phyloP scores from a whole-genome alignment of 495 filamentous ascomycete genomes.

The Tuber aestivum region DNA sequence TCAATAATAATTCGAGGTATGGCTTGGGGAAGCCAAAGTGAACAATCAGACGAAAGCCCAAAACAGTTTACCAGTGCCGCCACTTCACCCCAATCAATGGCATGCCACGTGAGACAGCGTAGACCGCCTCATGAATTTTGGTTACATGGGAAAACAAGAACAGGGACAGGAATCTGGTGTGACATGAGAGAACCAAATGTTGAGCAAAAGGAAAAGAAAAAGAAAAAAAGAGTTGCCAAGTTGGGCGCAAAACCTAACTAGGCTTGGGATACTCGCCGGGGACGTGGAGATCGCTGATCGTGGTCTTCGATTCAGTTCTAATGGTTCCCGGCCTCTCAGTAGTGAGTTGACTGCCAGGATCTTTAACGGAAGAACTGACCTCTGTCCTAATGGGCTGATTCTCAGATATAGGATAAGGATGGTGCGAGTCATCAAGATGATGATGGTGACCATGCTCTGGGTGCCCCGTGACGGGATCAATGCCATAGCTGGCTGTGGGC shows the following conservation, averaged over 20 bases:
- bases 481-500: constrained; percentile 44
- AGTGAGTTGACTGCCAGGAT: constrained; percentile 8
- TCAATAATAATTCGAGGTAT: background rate
- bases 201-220: background rate
- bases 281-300: constrained; percentile 50
- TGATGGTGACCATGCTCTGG: constrained; percentile 31
- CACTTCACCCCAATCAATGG: background rate
- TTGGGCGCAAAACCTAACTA: constrained; percentile 24
- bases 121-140: background rate
- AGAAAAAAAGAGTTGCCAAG: background rate
- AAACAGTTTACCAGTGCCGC: background rate
- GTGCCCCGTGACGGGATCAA: constrained; percentile 42
- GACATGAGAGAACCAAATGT: background rate
- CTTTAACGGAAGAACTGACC: constrained; percentile 21
- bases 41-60: background rate
- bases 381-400: constrained; percentile 29
- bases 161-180: background rate
- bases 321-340: constrained; percentile 21
- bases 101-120: background rate
- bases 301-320: constrained; percentile 33
- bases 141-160: background rate
- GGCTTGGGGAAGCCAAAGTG: background rate
- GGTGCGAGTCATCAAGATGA: constrained; percentile 5
- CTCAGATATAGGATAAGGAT: constrained; percentile 20
- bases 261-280: constrained; percentile 55